Percentiles rank a stretch among this genome's conserved stretches.
These are phyloP conservation scores for Rhynchospora tenuis DNA, from an alignment of 176 grass and related monocot genomes.

Conservation along the genomic window DNA sequence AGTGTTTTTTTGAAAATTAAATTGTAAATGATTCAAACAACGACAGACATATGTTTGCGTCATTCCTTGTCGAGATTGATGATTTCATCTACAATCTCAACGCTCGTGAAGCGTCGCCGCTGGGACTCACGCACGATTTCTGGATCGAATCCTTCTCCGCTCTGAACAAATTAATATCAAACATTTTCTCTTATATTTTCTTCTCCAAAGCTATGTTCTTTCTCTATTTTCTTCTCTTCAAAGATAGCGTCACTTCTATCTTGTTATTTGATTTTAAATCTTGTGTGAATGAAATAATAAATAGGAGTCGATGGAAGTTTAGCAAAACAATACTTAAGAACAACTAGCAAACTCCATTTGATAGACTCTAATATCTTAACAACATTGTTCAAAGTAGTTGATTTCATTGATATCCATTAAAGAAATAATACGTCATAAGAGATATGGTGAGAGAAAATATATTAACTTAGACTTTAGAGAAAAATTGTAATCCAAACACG, in stretches of 20 bases:
- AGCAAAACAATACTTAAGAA: too few species aligned
- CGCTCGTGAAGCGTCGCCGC: conserved; percentile 42
- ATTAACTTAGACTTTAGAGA: too few species aligned
- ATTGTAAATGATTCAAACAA: too few species aligned
- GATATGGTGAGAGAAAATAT: too few species aligned
- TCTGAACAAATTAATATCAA: conserved; percentile 82
- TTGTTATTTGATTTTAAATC: background rate
- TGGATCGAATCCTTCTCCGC: conserved; percentile 58
- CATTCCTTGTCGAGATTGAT: conserved; percentile 69
- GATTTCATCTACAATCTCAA: conserved; percentile 75
- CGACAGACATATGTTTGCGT: too few species aligned
- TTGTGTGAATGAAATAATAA: background rate
- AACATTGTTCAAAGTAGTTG: too few species aligned
- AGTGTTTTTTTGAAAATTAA: background rate
- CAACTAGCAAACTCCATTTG: too few species aligned
- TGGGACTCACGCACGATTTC: conserved; percentile 71
- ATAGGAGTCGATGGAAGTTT: background rate
- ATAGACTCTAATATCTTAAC: too few species aligned
- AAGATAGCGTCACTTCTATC: background rate
- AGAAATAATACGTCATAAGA: too few species aligned
- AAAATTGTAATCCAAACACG: too few species aligned
- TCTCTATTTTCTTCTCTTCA: background rate
- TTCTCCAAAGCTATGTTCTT: background rate
- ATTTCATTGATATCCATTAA: too few species aligned
- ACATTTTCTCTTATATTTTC: conserved; percentile 33